phyloP scores from a whole-genome alignment of 148 eudicot genomes.

The Simmondsia chinensis region DNA sequence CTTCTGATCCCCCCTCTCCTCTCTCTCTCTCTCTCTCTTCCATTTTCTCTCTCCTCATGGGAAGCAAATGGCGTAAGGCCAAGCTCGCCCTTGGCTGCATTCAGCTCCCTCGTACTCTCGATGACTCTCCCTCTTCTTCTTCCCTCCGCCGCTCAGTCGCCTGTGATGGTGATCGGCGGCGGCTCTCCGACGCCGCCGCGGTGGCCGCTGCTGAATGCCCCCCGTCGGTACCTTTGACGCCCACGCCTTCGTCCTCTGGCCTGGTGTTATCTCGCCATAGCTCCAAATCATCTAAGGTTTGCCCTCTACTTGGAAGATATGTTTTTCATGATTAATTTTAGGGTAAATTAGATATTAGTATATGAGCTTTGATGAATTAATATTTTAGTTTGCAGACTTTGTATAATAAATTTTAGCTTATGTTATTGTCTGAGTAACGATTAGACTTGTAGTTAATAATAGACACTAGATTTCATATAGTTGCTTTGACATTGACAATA shows the following conservation, averaged over 20 bases:
- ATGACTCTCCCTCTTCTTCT: slow-evolving; percentile 9
- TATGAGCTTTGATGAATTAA: no score
- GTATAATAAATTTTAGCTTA: no score
- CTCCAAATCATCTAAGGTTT: slow-evolving; percentile 39
- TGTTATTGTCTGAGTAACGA: no score
- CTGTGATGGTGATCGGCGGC: slow-evolving; percentile 1
- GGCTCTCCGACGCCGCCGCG: slow-evolving; percentile 17
- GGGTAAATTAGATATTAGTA: no score
- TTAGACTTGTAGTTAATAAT: no score
- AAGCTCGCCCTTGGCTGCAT: slow-evolving; percentile 39
- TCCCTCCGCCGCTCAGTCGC: neutral
- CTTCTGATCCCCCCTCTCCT: neutral
- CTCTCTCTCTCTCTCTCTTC: neutral
- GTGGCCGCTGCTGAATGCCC: slow-evolving; percentile 5
- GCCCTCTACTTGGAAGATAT: neutral
- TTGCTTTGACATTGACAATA: no score
- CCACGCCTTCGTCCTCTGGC: slow-evolving; percentile 34
- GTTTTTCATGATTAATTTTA: neutral
- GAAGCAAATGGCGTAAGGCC: slow-evolving; percentile 37
- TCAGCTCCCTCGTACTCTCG: slow-evolving; percentile 22
- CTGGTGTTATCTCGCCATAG: slow-evolving; percentile 21
- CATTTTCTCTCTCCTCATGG: slow-evolving; percentile 8
- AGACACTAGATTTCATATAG: no score
- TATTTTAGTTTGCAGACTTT: no score
- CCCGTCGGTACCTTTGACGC: slow-evolving; percentile 12